Percentiles rank a stretch among this genome's conserved stretches.
phyloP scores from a whole-genome alignment of 2,329 filamentous ascomycete genomes.

The Alternaria arbusti region DNA sequence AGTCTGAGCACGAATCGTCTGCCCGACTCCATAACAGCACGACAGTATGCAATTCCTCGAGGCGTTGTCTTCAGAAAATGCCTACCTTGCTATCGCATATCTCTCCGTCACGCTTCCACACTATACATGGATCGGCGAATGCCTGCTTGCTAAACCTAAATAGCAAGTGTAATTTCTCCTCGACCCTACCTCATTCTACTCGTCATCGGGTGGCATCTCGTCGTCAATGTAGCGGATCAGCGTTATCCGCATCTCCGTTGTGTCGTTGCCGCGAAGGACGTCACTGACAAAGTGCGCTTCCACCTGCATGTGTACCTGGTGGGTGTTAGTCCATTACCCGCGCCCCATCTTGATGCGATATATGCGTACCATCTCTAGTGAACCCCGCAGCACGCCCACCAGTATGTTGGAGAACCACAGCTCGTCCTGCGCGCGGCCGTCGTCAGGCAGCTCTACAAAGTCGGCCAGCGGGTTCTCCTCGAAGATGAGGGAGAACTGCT shows the following conservation, averaged over 20 bases:
- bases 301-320: conserved; percentile 90
- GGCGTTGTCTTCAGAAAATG: not conserved
- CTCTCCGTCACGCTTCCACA: not conserved
- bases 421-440: conserved; percentile 93
- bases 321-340: conserved; percentile 5
- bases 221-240: conserved; percentile 95
- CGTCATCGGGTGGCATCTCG: conserved; percentile 94
- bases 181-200: conserved; percentile 60
- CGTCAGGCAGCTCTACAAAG: conserved; percentile 96
- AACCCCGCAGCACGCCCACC: conserved; percentile 87
- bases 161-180: not conserved
- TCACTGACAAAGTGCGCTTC: conserved; percentile 97
- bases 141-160: not conserved
- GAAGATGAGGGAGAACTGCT: conserved; percentile 94
- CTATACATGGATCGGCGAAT: not conserved
- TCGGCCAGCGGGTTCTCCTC: conserved; percentile 97
- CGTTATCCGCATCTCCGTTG: conserved; percentile 94
- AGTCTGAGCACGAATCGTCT: not conserved
- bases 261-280: conserved; percentile 89
- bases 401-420: conserved; percentile 98
- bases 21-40: not conserved
- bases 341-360: not conserved
- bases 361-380: conserved; percentile 84
- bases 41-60: conserved; percentile 1
- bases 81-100: not conserved